Evolutionary conservation across 768 basidiomycete species (phyloP).

Genomic region (Boletus reticuloceps): DNA sequence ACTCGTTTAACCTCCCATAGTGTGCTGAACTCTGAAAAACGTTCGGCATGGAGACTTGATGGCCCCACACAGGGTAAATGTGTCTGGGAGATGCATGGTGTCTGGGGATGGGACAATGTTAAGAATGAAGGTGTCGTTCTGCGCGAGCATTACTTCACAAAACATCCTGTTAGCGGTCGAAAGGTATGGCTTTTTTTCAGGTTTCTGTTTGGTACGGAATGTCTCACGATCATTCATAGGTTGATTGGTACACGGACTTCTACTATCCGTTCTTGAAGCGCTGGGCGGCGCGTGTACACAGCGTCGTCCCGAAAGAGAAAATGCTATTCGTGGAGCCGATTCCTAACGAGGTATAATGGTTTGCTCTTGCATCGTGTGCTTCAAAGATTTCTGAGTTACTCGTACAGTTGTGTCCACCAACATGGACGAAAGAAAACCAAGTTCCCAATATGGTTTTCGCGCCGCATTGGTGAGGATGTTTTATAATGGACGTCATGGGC

Average conservation of each 20-base stretch:
- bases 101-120: constrained; percentile 83
- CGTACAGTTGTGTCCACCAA: constrained; percentile 70
- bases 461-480: constrained; percentile 62
- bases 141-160: constrained; percentile 80
- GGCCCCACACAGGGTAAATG: constrained; percentile 75
- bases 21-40: constrained; percentile 57
- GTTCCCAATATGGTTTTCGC: constrained; percentile 65
- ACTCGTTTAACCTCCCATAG: constrained; percentile 60
- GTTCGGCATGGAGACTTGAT: constrained; percentile 67
- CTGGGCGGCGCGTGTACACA: constrained; percentile 64
- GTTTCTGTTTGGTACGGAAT: neutral
- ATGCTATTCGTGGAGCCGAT: constrained; percentile 80
- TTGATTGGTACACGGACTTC: constrained; percentile 86
- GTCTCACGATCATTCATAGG: constrained; percentile 34
- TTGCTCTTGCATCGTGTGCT: neutral
- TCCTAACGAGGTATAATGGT: constrained; percentile 77
- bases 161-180: constrained; percentile 59
- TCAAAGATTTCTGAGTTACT: constrained; percentile 2
- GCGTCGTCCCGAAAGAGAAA: constrained; percentile 47
- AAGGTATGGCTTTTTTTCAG: constrained; percentile 43
- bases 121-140: constrained; percentile 71
- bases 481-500: neutral
- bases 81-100: constrained; percentile 88
- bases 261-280: constrained; percentile 74
- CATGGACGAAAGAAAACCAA: constrained; percentile 67